Base-by-base conservation (phyloP, 257 asterid genomes). In the Solanum habrochaites region DNA sequence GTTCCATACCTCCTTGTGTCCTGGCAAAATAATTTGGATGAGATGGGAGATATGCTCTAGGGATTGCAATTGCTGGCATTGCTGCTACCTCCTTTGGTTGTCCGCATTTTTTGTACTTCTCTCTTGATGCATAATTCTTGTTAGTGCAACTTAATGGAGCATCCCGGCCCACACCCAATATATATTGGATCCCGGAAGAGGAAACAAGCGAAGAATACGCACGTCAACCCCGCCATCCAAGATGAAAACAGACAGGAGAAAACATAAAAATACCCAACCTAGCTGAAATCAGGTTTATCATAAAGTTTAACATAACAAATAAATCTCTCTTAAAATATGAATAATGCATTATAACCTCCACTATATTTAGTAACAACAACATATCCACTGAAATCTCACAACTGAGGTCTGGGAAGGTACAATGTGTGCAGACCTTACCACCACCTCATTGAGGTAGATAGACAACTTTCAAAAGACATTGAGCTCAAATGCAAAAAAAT, bases 51-150 rank as follows among this genome's bases (percentile, higher is more conserved):
- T 98, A 91, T 90, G 93, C 96, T 87, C 99, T 96, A 83, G 92
- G 95, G 90, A 94, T 88, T 90, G 98, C 96, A 89, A 93, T 90
- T 83, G 96, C 98, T 88, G 99, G 98, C 96, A 96, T 96, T 91
- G 98, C 95, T 89, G 98, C 94, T 91, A 95, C 89, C 95, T 93
- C 97, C 97, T 95, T 95, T 85, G 95, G 97, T 93, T 94, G 98
- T 86, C 98, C 99, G 91, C 98, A 96, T 92, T 95, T 96, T 93
- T 96, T 96, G 98, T 98, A 96, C 92, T 90, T 95, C 86, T 95
- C 98, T 94, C 98, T 91, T 88, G 98, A 96, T 67, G 99, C 98
- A 94, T 95, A 95, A 93, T 95, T 96, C 98, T 96, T 95, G 98
- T 94, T 96, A 96, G 99, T 95, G 98, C 97, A 93, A 89, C 98